Base-by-base conservation (phyloP, 148 eudicot species). In the Amaranthus hypochondriacus region DNA sequence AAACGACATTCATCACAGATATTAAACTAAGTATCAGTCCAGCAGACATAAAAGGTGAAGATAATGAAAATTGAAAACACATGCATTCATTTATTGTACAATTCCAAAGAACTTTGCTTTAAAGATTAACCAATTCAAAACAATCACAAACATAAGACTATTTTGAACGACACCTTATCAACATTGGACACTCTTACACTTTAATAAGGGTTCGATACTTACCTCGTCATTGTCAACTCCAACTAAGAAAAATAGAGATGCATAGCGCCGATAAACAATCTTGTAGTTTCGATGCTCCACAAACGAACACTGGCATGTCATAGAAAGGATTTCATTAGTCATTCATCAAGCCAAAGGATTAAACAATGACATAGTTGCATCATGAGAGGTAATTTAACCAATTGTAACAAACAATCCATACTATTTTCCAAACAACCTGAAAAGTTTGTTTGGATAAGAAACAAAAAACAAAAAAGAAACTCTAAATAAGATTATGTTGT, bases 221-320 rank as follows among this genome's bases (percentile, higher is more conserved):
- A 96, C 97, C 82, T 96, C 99, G 60, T 96, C 97, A 77, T 92
- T 92, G 90, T 96, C 99, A 66, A 96, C 99, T 74, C 99, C 99
- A 68, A 96, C 99, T 85, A 96, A 72, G 91, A 96, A 96, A 78
- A 96, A 96, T 12, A 96, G 78, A 58, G 99, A 96, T 56, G 99
- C 99, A 82, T 96, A 96, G 77, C 99, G 89, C 82, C 99, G 85
- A 28, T 96, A 96, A 21, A 96, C 96, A 68, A 96, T 84, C 84
- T 96, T 96, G 92, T 96, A 96, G 86, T 84, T 96, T 75, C 99
- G 91, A 80, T 96, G 99, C 95, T 96, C 99, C 52, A 96, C 99
- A 79, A 96, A 96, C 10, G 99, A 96, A 89, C 99, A 96, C 99
- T 96, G 91, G 70, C 48, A 50, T 13, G 50, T 64, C 66, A 76